These are phyloP conservation scores for Chaetomiaceae sp. DNA, from an alignment of 2,329 filamentous ascomycete genomes.

Conservation along the genomic window DNA sequence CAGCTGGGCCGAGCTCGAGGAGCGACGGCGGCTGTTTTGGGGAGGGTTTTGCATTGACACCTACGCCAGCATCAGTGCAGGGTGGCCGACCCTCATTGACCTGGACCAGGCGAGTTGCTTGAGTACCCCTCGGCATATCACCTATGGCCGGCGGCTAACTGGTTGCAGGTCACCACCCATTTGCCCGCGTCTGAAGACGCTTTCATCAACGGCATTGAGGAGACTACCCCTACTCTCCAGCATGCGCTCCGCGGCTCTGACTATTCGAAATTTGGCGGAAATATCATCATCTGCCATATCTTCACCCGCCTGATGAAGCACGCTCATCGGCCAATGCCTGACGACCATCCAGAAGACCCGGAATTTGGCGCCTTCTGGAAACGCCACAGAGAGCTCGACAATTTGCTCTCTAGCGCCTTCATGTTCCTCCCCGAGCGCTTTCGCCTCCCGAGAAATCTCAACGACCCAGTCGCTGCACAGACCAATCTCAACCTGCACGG, in stretches of 20 bases:
- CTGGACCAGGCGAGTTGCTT: slow-evolving; percentile 53
- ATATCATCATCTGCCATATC: slow-evolving; percentile 67
- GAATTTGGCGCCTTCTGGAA: slow-evolving; percentile 77
- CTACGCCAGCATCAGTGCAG: slow-evolving; percentile 81
- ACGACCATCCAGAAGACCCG: slow-evolving; percentile 68
- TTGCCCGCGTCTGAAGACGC: slow-evolving; percentile 76
- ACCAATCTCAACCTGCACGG: slow-evolving; percentile 86
- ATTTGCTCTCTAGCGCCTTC: slow-evolving; percentile 68
- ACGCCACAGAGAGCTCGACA: slow-evolving; percentile 76
- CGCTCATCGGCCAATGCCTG: slow-evolving; percentile 62
- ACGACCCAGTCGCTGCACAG: slow-evolving; percentile 69
- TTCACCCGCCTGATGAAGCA: slow-evolving; percentile 80
- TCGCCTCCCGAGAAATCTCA: slow-evolving; percentile 61
- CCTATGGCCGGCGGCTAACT: slow-evolving; percentile 9
- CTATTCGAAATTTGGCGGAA: slow-evolving; percentile 66
- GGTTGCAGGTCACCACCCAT: slow-evolving; percentile 53
- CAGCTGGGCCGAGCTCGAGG: slow-evolving; percentile 71
- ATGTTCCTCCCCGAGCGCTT: slow-evolving; percentile 72
- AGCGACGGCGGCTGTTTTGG: slow-evolving; percentile 83
- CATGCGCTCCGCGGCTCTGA: slow-evolving; percentile 56
- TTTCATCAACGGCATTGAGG: slow-evolving; percentile 59
- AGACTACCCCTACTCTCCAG: slow-evolving; percentile 56
- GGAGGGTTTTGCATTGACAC: slow-evolving; percentile 74
- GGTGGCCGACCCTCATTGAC: slow-evolving; percentile 80
- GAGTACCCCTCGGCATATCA: background rate